These are phyloP conservation scores for Aechmea fasciata DNA, from an alignment of 176 grass and related monocot species.

Conservation along the genomic window DNA sequence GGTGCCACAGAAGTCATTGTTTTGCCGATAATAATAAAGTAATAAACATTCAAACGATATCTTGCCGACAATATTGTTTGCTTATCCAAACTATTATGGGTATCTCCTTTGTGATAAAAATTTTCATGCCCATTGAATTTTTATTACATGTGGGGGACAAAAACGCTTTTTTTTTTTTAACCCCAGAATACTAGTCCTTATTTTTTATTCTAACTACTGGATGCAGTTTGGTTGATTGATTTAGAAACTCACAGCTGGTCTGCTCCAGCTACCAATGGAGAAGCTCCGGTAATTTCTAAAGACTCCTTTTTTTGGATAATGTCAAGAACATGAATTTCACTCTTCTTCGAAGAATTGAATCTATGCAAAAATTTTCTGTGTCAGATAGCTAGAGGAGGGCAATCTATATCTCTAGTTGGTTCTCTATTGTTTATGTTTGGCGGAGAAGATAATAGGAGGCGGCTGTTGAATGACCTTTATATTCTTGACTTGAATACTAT, in stretches of 20 bases:
- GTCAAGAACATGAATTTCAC: background rate
- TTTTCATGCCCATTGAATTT: background rate
- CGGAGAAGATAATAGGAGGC: conserved; percentile 77
- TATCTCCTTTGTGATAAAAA: background rate
- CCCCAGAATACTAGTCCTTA: background rate
- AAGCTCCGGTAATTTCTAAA: conserved; percentile 71
- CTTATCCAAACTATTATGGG: too few species aligned
- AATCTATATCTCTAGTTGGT: conserved; percentile 64
- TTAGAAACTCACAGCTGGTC: conserved; percentile 54
- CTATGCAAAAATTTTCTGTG: conserved; percentile 3
- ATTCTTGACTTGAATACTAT: conserved; percentile 91
- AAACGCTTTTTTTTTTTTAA: too few species aligned
- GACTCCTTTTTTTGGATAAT: conserved; percentile 3
- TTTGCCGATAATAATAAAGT: too few species aligned
- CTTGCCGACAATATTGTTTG: too few species aligned
- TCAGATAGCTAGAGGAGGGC: conserved; percentile 74
- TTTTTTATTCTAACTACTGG: conserved; percentile 11
- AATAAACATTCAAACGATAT: too few species aligned
- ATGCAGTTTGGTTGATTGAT: conserved; percentile 93
- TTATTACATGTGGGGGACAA: too few species aligned
- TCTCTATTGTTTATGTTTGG: conserved; percentile 84
- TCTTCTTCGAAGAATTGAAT: background rate
- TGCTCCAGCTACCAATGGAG: conserved; percentile 52
- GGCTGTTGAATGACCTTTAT: conserved; percentile 78
- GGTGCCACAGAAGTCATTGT: too few species aligned